Evolutionary conservation across 352 stramenopile genomes (phyloP).

Genomic region (Phytophthora cajani): DNA sequence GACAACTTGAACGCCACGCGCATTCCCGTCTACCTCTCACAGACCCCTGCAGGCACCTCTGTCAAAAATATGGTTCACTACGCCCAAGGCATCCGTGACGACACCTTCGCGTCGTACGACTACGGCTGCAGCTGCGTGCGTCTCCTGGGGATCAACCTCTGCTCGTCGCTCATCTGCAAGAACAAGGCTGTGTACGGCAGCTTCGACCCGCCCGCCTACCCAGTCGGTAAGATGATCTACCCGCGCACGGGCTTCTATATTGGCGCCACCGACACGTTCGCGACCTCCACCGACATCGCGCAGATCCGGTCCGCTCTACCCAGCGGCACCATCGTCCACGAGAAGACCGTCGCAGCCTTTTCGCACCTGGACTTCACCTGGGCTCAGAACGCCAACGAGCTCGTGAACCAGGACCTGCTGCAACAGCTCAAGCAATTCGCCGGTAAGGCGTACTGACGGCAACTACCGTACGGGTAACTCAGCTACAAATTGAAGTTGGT

Average conservation of each 20-base stretch:
- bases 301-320: constrained; percentile 39
- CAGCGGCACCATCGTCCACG: constrained; percentile 36
- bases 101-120: too few relatives aligned
- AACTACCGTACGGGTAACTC: background rate
- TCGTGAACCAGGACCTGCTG: constrained; percentile 42
- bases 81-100: background rate
- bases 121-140: background rate
- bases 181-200: constrained; percentile 54
- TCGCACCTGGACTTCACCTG: constrained; percentile 50
- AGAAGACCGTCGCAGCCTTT: constrained; percentile 38
- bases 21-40: constrained; percentile 59
- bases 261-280: constrained; percentile 42
- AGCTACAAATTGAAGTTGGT: background rate
- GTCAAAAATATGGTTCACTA: constrained; percentile 64
- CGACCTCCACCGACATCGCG: constrained; percentile 32
- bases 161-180: constrained; percentile 45
- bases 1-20: constrained; percentile 53
- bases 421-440: background rate
- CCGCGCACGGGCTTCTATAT: constrained; percentile 45
- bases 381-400: constrained; percentile 32
- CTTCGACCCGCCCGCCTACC: constrained; percentile 45
- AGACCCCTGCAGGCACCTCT: constrained; percentile 57
- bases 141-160: constrained; percentile 41
- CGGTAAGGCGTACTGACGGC: background rate
- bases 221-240: constrained; percentile 21